These are phyloP conservation scores for sunflower (Helianthus annuus) DNA, from an alignment of 129 eudicot genomes.

Conservation along the genomic window HanXRQr2.0-SUNRISE NC_035442.2:180519061-180519560, in stretches of 20 bases:
- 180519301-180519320: not conserved
- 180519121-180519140: not conserved
- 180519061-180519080: too few species aligned
- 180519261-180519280: not conserved
- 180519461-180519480: too few species aligned
- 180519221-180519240: not conserved
- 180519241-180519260: not conserved
- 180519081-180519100: not conserved
- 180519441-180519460: too few species aligned
- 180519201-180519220: not conserved
- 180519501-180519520: too few species aligned
- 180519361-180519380: not conserved
- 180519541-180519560: too few species aligned
- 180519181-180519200: not conserved
- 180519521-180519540: too few species aligned
- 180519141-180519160: not conserved
- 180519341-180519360: not conserved
- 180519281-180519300: not conserved
- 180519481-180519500: too few species aligned
- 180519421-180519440: too few species aligned
- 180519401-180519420: too few species aligned
- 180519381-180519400: not conserved
- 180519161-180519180: not conserved
- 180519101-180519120: not conserved
- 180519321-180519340: too few species aligned